These are phyloP conservation scores for Penicillium coffeae DNA, from an alignment of 495 filamentous ascomycete species.

Conservation along the genomic window DNA sequence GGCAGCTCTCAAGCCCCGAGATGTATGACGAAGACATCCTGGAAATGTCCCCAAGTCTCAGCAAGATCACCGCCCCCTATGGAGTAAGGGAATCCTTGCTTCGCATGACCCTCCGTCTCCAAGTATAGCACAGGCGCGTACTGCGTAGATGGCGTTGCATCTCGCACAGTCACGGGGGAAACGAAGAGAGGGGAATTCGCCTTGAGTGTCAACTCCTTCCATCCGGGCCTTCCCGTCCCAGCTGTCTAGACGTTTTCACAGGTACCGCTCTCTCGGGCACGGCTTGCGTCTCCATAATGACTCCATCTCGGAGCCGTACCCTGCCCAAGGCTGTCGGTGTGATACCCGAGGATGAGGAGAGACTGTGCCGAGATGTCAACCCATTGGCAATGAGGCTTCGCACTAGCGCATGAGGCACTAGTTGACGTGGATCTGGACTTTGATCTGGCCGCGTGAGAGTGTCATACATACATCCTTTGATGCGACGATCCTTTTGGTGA, in stretches of 20 bases:
- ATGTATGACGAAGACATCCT: too few relatives aligned
- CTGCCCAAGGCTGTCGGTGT: neutral
- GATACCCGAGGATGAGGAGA: neutral
- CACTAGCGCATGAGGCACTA: constrained; percentile 1
- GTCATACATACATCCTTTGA: constrained; percentile 14
- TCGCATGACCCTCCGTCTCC: neutral
- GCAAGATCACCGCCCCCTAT: neutral
- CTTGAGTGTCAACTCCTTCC: neutral
- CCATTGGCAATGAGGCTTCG: constrained; percentile 8
- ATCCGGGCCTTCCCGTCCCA: neutral
- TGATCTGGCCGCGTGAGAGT: constrained; percentile 9
- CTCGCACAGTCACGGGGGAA: neutral
- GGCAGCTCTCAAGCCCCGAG: too few relatives aligned
- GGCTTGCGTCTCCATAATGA: neutral
- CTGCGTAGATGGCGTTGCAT: too few relatives aligned
- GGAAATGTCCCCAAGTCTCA: too few relatives aligned
- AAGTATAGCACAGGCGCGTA: too few relatives aligned
- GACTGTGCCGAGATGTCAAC: neutral
- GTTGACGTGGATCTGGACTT: constrained; percentile 4
- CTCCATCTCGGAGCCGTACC: neutral
- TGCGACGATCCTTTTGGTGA: neutral
- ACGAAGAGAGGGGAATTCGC: neutral
- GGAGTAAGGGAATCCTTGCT: neutral
- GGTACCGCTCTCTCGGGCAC: neutral
- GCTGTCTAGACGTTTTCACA: neutral